Base-by-base conservation (phyloP, 2,329 filamentous ascomycete genomes). In the Nemania serpens region DNA sequence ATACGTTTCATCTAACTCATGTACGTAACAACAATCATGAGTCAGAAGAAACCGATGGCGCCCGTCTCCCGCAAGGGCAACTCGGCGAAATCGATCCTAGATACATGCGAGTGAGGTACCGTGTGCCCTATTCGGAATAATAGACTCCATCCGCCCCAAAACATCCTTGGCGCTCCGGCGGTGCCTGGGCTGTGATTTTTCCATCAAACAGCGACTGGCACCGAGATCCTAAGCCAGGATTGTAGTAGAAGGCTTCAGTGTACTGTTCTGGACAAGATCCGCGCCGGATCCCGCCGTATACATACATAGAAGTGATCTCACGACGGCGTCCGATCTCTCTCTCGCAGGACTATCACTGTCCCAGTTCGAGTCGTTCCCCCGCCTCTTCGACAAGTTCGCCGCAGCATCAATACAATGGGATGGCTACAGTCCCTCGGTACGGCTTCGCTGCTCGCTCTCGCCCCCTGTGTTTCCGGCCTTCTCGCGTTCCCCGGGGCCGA, bases 401-500 rank as follows among this genome's bases (percentile, higher is more conserved):
- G 10, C n/a, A 13, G 4, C 4, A 20, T 33, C 39, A 5, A 17
- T n/a, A 46, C n/a, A 17, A 70, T 71, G 68, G 59, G 55, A 20
- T 43, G 64, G 45, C 42, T 68, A 2, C 58, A 61, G 18, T 47
- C 45, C 50, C 43, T 69, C 18, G 52, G 41, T 2, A 36, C 53
- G 3, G 61, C 56, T 5, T 43, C 50, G 18, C 59, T 49, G 9
- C 47, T 70, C 2, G 61, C 59, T 34, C 46, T 66, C 12, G 47
- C 64, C 12, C 54, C 63, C 12, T 59, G 18, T 36, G 60, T 20
- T 61, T 55, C 58, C 2, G 58, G 15, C 46, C 64, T 42, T 58
- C 66, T 63, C 34, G 80, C 81, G 41, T 83, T 83, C 65, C 79
- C 80, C 2, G 79, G 80, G 18, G 81, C 81, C 10, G 80, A 82